Conservation (phyloP, 192 early-diverging fungal species). For the Rhizoclosmatium sp. region DNA sequence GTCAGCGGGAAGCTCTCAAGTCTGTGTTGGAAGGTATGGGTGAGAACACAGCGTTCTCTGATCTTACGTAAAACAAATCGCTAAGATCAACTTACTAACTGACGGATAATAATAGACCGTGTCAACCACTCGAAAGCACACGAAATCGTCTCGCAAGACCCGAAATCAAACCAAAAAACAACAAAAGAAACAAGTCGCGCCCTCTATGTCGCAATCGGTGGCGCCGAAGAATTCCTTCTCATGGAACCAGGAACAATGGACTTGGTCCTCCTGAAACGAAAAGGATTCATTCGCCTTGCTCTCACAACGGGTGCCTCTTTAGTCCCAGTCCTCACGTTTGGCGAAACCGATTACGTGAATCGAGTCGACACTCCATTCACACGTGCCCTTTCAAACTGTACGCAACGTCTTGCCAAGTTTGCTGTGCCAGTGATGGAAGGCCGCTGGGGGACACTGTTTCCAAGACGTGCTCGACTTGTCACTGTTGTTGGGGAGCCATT, state of each 20-base stretch:
- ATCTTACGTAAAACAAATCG: no score
- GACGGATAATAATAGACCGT: no score
- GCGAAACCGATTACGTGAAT: conserved; percentile 40
- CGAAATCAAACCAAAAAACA: background rate
- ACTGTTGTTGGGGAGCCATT: conserved; percentile 30
- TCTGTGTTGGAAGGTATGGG: conserved; percentile 5
- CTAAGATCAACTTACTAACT: no score
- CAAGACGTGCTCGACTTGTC: conserved; percentile 11
- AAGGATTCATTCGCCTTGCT: conserved; percentile 50
- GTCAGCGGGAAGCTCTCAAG: conserved; percentile 26
- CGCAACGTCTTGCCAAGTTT: conserved; percentile 35
- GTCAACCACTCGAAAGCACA: no score
- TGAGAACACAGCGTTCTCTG: no score
- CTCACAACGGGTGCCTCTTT: conserved; percentile 42
- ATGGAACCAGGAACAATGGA: conserved; percentile 46
- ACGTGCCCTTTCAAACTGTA: conserved; percentile 21
- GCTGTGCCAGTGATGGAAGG: conserved; percentile 36
- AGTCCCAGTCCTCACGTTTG: conserved; percentile 40
- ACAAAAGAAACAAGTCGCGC: conserved; percentile 27
- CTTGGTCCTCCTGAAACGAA: conserved; percentile 50
- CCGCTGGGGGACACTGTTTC: conserved; percentile 35
- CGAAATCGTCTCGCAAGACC: background rate
- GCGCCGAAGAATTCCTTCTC: conserved; percentile 44
- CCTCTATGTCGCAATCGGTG: conserved; percentile 44
- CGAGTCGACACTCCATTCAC: conserved; percentile 41